phyloP scores from a whole-genome alignment of 2,329 filamentous ascomycete genomes.

The Hysterium pulicare region DNA sequence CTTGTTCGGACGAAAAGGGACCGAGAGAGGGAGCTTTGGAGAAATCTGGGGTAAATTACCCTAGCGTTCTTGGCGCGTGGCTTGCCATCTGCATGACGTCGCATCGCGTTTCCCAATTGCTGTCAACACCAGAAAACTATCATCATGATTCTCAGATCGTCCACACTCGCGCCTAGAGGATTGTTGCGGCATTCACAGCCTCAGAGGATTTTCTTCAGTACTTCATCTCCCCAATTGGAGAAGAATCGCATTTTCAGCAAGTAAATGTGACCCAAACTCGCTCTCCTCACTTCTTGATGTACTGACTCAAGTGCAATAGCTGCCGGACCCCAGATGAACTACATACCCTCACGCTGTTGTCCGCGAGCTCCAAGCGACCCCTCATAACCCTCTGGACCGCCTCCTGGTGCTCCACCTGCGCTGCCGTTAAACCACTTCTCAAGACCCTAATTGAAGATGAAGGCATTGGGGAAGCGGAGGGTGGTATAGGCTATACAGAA shows the following conservation, averaged over 20 bases:
- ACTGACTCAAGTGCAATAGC: slow-evolving; percentile 15
- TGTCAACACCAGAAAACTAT: background rate
- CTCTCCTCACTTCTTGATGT: no score
- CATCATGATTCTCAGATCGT: slow-evolving; percentile 11
- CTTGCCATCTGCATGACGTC: slow-evolving; percentile 6
- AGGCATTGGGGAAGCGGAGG: slow-evolving; percentile 42
- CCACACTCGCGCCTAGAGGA: slow-evolving; percentile 2
- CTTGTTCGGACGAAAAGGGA: background rate
- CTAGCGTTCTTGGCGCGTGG: slow-evolving; percentile 1
- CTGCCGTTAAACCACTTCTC: slow-evolving; percentile 42
- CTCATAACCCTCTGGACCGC: slow-evolving; percentile 52
- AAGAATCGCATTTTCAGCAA: slow-evolving; percentile 31
- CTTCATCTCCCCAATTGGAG: slow-evolving; percentile 7
- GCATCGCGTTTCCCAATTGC: background rate
- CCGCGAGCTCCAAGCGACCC: slow-evolving; percentile 41
- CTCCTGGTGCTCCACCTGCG: slow-evolving; percentile 46
- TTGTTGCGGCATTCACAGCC: background rate
- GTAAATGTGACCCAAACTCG: no score
- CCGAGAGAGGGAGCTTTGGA: background rate
- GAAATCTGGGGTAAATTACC: background rate
- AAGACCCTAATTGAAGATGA: slow-evolving; percentile 43
- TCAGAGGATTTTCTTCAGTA: slow-evolving; percentile 5
- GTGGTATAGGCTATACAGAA: slow-evolving; percentile 47
- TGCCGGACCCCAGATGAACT: slow-evolving; percentile 48
- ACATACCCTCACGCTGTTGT: slow-evolving; percentile 47